Conservation (phyloP, 495 filamentous ascomycete genomes). For the Cercophora sp. region DNA sequence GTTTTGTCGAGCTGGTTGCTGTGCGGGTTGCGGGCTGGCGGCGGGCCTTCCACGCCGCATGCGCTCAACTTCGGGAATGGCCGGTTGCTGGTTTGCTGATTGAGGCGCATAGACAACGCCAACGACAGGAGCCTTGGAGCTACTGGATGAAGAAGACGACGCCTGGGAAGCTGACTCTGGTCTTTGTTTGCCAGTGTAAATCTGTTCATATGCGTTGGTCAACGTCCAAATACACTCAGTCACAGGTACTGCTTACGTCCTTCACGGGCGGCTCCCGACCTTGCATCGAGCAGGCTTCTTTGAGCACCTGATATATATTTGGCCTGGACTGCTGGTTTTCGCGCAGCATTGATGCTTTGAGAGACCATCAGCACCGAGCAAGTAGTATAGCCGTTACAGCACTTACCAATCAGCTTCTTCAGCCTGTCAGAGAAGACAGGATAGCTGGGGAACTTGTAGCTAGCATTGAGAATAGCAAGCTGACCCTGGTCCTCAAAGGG, state of each 20-base stretch:
- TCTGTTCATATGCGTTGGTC: no score
- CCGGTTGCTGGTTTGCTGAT: constrained; percentile 60
- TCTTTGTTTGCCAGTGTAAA: constrained; percentile 68
- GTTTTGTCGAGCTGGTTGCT: constrained; percentile 53
- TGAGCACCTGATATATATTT: constrained; percentile 89
- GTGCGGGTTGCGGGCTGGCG: constrained; percentile 40
- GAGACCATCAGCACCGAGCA: constrained; percentile 38
- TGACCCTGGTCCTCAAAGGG: constrained; percentile 97
- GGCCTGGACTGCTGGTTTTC: constrained; percentile 79
- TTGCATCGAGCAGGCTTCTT: constrained; percentile 83
- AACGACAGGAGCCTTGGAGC: constrained; percentile 51
- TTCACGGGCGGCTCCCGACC: constrained; percentile 83
- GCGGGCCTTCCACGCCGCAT: constrained; percentile 88
- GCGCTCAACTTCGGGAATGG: constrained; percentile 85
- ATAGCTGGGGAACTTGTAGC: constrained; percentile 85
- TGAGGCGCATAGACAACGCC: constrained; percentile 69
- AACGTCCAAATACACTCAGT: no score
- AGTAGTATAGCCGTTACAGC: no score
- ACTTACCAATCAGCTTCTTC: constrained; percentile 86
- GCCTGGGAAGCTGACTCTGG: constrained; percentile 28
- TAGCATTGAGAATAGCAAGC: constrained; percentile 97
- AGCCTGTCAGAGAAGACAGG: constrained; percentile 85
- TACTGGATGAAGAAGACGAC: constrained; percentile 24
- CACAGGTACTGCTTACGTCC: constrained; percentile 78
- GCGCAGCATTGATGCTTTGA: constrained; percentile 78